A percentile compares a stretch with the other conserved stretches of the same genome.
Evolutionary conservation across 2,329 filamentous ascomycete genomes (phyloP).

Genomic region (Fusarium odoratissimum): DNA sequence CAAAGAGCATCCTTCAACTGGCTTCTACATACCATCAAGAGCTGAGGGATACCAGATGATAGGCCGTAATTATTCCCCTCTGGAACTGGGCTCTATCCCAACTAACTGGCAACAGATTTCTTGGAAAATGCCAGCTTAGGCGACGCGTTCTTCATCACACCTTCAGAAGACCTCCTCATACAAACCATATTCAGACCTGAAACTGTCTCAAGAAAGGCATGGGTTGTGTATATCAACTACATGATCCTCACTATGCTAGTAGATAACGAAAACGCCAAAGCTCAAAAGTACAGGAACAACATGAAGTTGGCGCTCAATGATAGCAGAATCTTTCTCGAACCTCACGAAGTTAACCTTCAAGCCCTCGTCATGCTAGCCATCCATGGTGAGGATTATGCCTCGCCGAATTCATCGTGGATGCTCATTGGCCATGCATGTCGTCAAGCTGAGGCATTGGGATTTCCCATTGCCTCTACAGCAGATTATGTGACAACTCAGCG

Average conservation of each 20-base stretch:
- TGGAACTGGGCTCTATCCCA: fast-evolving
- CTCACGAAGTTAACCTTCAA: background rate
- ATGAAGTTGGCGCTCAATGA: constrained; percentile 14
- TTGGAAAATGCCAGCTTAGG: background rate
- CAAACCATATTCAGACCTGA: background rate
- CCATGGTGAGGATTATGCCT: constrained; percentile 17
- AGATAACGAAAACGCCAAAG: background rate
- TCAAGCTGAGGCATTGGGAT: constrained; percentile 3
- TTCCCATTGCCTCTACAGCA: background rate
- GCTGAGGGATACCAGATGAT: constrained; percentile 5
- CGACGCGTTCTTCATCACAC: background rate
- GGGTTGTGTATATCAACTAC: constrained; percentile 14
- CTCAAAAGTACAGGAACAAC: background rate
- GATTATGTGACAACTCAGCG: background rate
- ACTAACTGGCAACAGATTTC: background rate
- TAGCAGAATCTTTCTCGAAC: constrained; percentile 15
- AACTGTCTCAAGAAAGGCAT: background rate
- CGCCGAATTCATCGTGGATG: constrained; percentile 18
- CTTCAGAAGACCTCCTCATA: background rate
- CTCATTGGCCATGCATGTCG: constrained; percentile 19
- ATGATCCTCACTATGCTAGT: constrained; percentile 1
- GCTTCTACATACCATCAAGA: background rate
- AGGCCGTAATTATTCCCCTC: background rate
- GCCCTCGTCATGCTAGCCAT: background rate
- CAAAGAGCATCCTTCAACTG: background rate